Conservation (phyloP, 139 green algal genomes). For the Picochlorum sp. region DNA sequence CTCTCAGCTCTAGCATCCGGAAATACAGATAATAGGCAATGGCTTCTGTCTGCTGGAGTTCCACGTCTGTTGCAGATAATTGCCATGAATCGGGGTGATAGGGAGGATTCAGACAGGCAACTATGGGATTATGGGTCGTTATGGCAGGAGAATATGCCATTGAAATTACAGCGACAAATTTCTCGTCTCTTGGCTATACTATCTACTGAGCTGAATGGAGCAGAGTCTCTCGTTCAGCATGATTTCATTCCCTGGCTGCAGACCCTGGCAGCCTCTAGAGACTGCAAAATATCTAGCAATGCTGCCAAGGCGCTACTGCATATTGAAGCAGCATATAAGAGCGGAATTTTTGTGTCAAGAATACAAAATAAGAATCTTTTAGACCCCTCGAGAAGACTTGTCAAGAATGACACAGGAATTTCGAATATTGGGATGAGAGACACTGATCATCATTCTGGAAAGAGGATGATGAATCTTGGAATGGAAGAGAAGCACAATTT, state of each 20-base stretch:
- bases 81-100: conserved; percentile 16
- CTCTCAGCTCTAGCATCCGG: conserved; percentile 47
- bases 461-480: background rate
- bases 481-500: background rate
- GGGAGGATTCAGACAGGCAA: background rate
- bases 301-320: conserved; percentile 55
- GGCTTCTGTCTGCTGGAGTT: conserved; percentile 48
- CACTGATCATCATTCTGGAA: background rate
- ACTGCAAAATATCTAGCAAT: conserved; percentile 57
- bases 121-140: background rate
- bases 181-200: conserved; percentile 59
- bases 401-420: background rate
- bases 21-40: conserved; percentile 44
- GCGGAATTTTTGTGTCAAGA: background rate
- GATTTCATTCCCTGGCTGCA: conserved; percentile 50
- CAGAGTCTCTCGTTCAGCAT: conserved; percentile 5
- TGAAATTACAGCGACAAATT: conserved; percentile 23
- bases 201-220: conserved; percentile 21
- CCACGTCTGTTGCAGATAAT: conserved; percentile 56
- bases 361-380: background rate
- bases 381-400: background rate
- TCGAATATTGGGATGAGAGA: background rate
- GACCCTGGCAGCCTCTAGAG: conserved; percentile 23
- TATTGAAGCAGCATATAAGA: conserved; percentile 31
- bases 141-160: background rate